Evolutionary conservation across 2,329 filamentous ascomycete species (phyloP), one percentile per base, ranked within the genome.

Genomic region (Fusarium longipes): DNA sequence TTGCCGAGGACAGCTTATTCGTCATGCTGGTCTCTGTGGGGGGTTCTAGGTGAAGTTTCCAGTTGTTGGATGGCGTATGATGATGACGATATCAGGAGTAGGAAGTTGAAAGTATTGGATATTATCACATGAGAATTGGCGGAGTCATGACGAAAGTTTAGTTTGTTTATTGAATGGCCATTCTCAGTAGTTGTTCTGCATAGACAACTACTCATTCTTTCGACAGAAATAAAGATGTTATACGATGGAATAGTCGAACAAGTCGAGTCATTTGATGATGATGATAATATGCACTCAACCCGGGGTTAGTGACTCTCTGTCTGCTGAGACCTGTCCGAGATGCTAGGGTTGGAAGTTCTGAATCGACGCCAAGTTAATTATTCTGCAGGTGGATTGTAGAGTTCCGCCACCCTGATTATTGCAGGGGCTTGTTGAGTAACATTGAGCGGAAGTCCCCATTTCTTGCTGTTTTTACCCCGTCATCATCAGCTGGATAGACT

Each of bases 391-490:
- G 59, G 49, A 25, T 61, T 58, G 61, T 42, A 68, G 55, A 63
- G 44, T 66, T 67, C 65, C 65, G 65, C 65, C 62, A 69, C 65
- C 52, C 32, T 52, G 42, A 61, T 51, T 53, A 38, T 44, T 51
- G 18, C 60, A 67, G 65, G 65, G 65, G 55, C 65, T 61, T 36
- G n/a, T n/a, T 54, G 58, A 54, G 45, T 54, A 39, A 54, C 40
- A 62, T 35, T 45, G 55, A 44, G 38, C 27, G 25, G n/a, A n/a
- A 6, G 51, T 29, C 42, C 43, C 63, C 63, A 52, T 62, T 53
- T 66, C 45, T 58, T 45, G 57, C 63, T 67, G 57, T 35, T 67
- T 65, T 62, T 57, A 38, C 53, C 24, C 59, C 47, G 27, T 61
- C 60, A 65, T 55, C 49, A 39, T 49, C 32, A 49, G 45, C 45